Percentiles rank a stretch among this genome's conserved stretches.
These are phyloP conservation scores for Backusella macrospora DNA, from an alignment of 192 early-diverging fungal species.

Conservation along the genomic window DNA sequence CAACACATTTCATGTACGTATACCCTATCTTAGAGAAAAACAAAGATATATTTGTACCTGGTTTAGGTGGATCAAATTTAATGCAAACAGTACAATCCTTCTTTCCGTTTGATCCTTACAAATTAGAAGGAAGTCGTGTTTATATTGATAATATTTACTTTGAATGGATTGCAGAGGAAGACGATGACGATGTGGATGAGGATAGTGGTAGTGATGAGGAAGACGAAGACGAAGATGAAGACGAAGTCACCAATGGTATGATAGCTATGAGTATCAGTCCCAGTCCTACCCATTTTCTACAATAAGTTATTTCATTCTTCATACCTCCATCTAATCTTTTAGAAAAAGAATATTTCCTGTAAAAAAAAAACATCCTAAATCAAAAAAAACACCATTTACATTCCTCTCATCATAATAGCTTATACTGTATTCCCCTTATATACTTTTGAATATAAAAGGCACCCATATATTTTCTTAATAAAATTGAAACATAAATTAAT, in stretches of 20 bases:
- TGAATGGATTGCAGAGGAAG: conserved; percentile 69
- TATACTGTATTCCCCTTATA: not conserved
- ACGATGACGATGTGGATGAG: conserved; percentile 54
- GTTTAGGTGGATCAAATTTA: conserved; percentile 21
- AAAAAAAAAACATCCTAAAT: not conserved
- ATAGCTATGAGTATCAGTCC: conserved; percentile 60
- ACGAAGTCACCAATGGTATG: conserved; percentile 49
- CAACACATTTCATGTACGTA: conserved; percentile 83
- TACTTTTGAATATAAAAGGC: not conserved
- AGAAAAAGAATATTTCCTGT: conserved; percentile 15
- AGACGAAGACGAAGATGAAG: conserved; percentile 46
- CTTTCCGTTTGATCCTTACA: conserved; percentile 94
- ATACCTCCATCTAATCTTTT: not conserved
- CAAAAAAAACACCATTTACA: not conserved
- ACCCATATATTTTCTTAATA: not conserved
- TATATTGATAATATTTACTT: conserved; percentile 76
- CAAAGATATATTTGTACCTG: conserved; percentile 44
- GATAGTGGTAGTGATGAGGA: conserved; percentile 46
- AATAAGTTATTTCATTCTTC: conserved; percentile 1
- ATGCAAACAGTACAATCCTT: conserved; percentile 60
- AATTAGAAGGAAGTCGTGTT: conserved; percentile 66
- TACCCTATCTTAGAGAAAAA: conserved; percentile 77
- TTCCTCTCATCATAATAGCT: not conserved
- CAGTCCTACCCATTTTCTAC: conserved; percentile 41
- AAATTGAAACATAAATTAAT: too few species aligned